Evolutionary conservation across 495 filamentous ascomycete genomes (phyloP).

Genomic region (Xylaria acuta): DNA sequence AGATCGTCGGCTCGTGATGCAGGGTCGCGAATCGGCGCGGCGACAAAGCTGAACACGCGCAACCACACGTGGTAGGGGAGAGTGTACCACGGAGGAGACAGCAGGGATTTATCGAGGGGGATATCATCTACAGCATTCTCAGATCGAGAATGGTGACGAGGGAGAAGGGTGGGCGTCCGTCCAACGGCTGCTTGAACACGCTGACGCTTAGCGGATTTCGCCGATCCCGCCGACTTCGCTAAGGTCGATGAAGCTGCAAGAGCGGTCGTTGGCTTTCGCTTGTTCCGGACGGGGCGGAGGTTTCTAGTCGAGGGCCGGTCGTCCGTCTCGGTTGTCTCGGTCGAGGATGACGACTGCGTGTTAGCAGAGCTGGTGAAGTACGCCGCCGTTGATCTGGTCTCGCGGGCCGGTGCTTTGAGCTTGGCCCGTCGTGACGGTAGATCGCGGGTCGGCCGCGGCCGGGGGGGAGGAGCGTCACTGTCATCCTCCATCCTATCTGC

Average conservation of each 20-base stretch:
- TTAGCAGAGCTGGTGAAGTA: slow-evolving; percentile 25
- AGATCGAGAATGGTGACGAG: not conserved
- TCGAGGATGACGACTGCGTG: slow-evolving; percentile 5
- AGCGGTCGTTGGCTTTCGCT: not conserved
- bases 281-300: slow-evolving; percentile 1
- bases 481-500: too few relatives aligned
- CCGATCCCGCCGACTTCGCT: not conserved
- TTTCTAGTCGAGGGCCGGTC: not conserved
- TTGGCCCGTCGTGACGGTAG: slow-evolving; percentile 38
- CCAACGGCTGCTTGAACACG: slow-evolving; percentile 1
- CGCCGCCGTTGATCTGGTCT: slow-evolving; percentile 31
- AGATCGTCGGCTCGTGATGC: slow-evolving; percentile 45
- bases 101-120: slow-evolving; percentile 13
- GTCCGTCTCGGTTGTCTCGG: slow-evolving; percentile 15
- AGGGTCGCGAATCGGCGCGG: slow-evolving; percentile 64
- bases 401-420: slow-evolving; percentile 30
- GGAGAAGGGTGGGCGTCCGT: not conserved
- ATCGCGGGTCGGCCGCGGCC: slow-evolving; percentile 28
- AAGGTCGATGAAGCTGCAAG: not conserved
- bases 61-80: slow-evolving; percentile 76
- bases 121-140: slow-evolving; percentile 11
- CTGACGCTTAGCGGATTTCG: slow-evolving; percentile 8
- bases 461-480: slow-evolving; percentile 11
- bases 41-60: slow-evolving; percentile 70
- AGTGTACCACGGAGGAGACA: slow-evolving; percentile 69